A percentile compares a stretch with the other conserved stretches of the same genome.
Evolutionary conservation across 2,329 filamentous ascomycete species (phyloP).

Genomic region (Trichoderma citrinoviride): DNA sequence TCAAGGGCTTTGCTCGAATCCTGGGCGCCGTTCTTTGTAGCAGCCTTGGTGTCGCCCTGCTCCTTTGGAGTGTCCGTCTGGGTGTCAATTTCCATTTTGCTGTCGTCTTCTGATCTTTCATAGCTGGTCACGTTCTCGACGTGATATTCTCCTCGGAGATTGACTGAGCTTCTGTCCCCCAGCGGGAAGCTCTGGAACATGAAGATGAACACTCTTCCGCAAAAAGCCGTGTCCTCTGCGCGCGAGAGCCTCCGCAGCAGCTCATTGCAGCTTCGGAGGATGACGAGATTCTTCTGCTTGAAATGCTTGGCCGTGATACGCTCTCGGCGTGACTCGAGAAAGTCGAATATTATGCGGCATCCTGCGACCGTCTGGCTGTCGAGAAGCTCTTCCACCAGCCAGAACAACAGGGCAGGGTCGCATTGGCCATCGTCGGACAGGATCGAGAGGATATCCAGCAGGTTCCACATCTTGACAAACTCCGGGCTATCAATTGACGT

Average conservation of each 20-base stretch:
- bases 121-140: slow-evolving; percentile 92
- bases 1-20: slow-evolving; percentile 56
- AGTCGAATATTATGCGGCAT: slow-evolving; percentile 90
- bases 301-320: slow-evolving; percentile 79
- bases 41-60: slow-evolving; percentile 33
- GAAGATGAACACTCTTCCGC: slow-evolving; percentile 96
- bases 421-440: slow-evolving; percentile 77
- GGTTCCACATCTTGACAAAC: slow-evolving; percentile 86
- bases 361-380: slow-evolving; percentile 94
- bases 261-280: slow-evolving; percentile 93
- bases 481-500: slow-evolving; percentile 72
- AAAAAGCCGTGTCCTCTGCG: slow-evolving; percentile 95
- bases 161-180: slow-evolving; percentile 95
- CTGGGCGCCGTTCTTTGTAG: slow-evolving; percentile 44
- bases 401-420: slow-evolving; percentile 80
- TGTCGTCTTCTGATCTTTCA: slow-evolving; percentile 43
- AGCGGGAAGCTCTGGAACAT: slow-evolving; percentile 97
- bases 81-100: slow-evolving; percentile 64
- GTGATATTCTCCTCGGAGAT: slow-evolving; percentile 92
- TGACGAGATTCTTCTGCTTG: slow-evolving; percentile 79
- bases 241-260: slow-evolving; percentile 89
- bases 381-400: slow-evolving; percentile 89
- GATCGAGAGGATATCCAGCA: slow-evolving; percentile 87
- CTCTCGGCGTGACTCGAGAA: slow-evolving; percentile 88
- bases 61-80: slow-evolving; percentile 39